Percentiles rank a stretch among this genome's conserved stretches.
phyloP scores from a whole-genome alignment of 179 eudicot genomes.

The Camellia oleifera region DNA sequence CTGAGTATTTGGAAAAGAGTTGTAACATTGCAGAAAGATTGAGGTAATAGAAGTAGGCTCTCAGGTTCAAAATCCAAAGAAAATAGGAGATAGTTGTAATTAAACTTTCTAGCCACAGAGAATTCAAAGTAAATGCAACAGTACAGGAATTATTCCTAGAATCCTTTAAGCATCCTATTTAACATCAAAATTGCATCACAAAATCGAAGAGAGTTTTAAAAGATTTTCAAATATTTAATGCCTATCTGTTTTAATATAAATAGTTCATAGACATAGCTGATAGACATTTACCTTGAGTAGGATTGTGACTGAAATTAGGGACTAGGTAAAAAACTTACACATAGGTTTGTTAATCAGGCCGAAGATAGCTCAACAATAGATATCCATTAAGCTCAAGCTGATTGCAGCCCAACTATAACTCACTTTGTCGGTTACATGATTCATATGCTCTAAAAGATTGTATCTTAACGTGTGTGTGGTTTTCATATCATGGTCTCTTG shows the following conservation, averaged over 20 bases:
- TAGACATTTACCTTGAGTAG: background rate
- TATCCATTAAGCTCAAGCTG: background rate
- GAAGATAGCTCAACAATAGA: background rate
- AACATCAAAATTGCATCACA: background rate
- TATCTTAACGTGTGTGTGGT: background rate
- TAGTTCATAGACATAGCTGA: background rate
- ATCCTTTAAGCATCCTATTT: background rate
- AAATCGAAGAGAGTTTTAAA: background rate
- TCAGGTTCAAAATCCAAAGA: background rate
- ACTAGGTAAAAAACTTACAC: background rate
- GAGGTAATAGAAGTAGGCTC: background rate
- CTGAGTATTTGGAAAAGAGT: background rate
- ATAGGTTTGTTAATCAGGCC: background rate
- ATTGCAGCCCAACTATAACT: background rate
- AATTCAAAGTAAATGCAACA: background rate
- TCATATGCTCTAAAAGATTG: background rate
- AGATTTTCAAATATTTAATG: background rate
- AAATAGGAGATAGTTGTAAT: background rate
- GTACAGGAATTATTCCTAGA: background rate
- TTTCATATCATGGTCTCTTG: background rate
- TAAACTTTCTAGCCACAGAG: background rate
- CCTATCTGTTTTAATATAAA: background rate
- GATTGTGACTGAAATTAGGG: background rate
- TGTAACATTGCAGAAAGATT: background rate
- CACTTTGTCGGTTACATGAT: background rate